phyloP scores from a whole-genome alignment of 1,139 yeast species.

The Diutina siamensis region DNA sequence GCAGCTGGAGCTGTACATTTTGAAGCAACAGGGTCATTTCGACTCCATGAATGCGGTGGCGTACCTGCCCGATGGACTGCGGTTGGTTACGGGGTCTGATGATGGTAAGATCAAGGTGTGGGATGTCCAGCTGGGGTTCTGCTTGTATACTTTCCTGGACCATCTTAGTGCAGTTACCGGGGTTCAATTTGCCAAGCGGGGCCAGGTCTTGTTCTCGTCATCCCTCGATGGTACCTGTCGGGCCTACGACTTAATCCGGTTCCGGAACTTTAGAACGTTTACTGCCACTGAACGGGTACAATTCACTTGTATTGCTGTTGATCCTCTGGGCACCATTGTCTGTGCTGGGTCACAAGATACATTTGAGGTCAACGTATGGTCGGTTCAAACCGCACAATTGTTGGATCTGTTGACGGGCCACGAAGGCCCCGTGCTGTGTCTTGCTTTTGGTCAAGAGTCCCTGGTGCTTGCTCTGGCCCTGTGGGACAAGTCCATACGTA shows the following conservation, averaged over 20 bases:
- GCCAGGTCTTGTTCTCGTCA: conserved; percentile 82
- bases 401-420: conserved; percentile 85
- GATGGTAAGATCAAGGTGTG: conserved; percentile 96
- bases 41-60: conserved; percentile 77
- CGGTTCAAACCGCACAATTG: conserved; percentile 89
- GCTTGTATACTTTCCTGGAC: conserved; percentile 83
- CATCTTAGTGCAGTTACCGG: conserved; percentile 86
- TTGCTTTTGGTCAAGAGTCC: conserved; percentile 76
- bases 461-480: conserved; percentile 81
- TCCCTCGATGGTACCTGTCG: conserved; percentile 94
- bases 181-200: conserved; percentile 74
- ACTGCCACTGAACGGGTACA: conserved; percentile 86
- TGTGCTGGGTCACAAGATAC: conserved; percentile 92
- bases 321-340: conserved; percentile 94
- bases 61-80: conserved; percentile 91
- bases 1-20: conserved; percentile 93
- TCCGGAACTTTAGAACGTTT: conserved; percentile 87
- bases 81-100: conserved; percentile 87
- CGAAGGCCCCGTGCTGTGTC: conserved; percentile 87
- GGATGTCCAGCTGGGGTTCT: conserved; percentile 91
- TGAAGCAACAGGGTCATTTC: conserved; percentile 95
- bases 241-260: conserved; percentile 92
- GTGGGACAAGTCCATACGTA: conserved; percentile 91
- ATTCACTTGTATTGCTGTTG: conserved; percentile 83
- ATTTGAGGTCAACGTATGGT: conserved; percentile 91